These are phyloP conservation scores for Paecilomyces sp. DNA, from an alignment of 2,329 filamentous ascomycete genomes.

Conservation along the genomic window DNA sequence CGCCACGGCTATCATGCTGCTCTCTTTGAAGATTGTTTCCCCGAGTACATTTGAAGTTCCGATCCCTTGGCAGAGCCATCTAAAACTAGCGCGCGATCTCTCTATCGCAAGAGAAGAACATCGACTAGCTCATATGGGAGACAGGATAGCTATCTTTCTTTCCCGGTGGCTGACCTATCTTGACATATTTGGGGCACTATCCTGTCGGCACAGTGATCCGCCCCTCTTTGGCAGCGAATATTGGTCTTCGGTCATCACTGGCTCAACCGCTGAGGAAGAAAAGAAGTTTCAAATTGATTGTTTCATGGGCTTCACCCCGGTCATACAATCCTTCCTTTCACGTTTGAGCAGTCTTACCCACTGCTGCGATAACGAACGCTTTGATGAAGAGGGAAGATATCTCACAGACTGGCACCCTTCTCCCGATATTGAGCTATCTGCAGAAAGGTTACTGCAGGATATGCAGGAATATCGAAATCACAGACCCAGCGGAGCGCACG, in stretches of 20 bases:
- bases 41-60: slow-evolving; percentile 74
- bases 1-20: slow-evolving; percentile 77
- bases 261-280: slow-evolving; percentile 47
- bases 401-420: slow-evolving; percentile 53
- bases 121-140: slow-evolving; percentile 45
- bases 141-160: slow-evolving; percentile 63
- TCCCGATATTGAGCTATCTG: slow-evolving; percentile 47
- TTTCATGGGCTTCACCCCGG: slow-evolving; percentile 69
- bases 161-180: slow-evolving; percentile 79
- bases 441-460: slow-evolving; percentile 53
- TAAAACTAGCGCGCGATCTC: slow-evolving; percentile 67
- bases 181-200: slow-evolving; percentile 68
- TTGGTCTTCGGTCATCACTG: slow-evolving; percentile 35
- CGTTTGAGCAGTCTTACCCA: slow-evolving; percentile 65
- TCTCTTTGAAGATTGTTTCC: slow-evolving; percentile 75
- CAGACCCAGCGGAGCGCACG: slow-evolving; percentile 33
- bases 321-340: slow-evolving; percentile 63
- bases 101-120: slow-evolving; percentile 61
- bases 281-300: slow-evolving; percentile 69
- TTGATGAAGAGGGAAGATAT: slow-evolving; percentile 47
- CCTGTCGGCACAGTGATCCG: slow-evolving; percentile 49
- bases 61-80: slow-evolving; percentile 73
- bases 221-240: slow-evolving; percentile 46
- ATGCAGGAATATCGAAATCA: slow-evolving; percentile 50
- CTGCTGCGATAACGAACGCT: slow-evolving; percentile 59